phyloP scores from a whole-genome alignment of 2,329 filamentous ascomycete genomes.

The Epichloe sibirici region DNA sequence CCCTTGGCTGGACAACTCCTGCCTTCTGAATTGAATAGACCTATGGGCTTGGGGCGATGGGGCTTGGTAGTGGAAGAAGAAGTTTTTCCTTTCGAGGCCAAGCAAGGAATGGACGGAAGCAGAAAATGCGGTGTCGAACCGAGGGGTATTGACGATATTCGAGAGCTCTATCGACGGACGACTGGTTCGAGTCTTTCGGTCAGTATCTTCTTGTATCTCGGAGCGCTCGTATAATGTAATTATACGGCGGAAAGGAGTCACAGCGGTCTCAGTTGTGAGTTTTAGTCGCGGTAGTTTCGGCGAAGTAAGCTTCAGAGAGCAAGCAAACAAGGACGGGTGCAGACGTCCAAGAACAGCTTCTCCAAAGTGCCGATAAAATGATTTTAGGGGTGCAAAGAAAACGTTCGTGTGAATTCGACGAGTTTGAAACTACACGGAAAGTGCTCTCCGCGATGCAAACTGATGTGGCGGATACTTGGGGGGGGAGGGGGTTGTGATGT shows the following conservation, averaged over 20 bases:
- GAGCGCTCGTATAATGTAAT: neutral
- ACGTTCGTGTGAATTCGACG: too few relatives aligned
- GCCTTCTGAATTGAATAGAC: neutral
- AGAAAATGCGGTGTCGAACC: neutral
- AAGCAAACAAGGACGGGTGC: slow-evolving; percentile 25
- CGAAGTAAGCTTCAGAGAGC: slow-evolving; percentile 8
- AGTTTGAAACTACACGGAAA: neutral
- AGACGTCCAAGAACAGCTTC: slow-evolving; percentile 27
- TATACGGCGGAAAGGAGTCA: neutral
- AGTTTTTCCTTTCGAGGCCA: neutral
- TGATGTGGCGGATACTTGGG: slow-evolving; percentile 6
- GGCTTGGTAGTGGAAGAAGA: neutral
- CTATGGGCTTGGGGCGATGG: neutral
- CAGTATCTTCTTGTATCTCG: neutral
- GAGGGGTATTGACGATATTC: neutral
- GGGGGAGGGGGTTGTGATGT: slow-evolving; percentile 13
- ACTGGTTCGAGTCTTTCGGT: neutral
- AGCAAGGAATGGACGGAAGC: neutral
- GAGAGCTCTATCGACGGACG: neutral
- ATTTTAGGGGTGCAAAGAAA: neutral
- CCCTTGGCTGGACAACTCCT: slow-evolving; percentile 21
- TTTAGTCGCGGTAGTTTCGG: neutral
- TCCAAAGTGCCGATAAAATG: slow-evolving; percentile 3
- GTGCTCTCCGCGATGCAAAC: slow-evolving; percentile 1
- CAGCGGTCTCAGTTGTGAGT: slow-evolving; percentile 2